Evolutionary conservation across 192 early-diverging fungal species (phyloP), one percentile per base, ranked within the genome.

Genomic region (Allomyces javanicus): DNA sequence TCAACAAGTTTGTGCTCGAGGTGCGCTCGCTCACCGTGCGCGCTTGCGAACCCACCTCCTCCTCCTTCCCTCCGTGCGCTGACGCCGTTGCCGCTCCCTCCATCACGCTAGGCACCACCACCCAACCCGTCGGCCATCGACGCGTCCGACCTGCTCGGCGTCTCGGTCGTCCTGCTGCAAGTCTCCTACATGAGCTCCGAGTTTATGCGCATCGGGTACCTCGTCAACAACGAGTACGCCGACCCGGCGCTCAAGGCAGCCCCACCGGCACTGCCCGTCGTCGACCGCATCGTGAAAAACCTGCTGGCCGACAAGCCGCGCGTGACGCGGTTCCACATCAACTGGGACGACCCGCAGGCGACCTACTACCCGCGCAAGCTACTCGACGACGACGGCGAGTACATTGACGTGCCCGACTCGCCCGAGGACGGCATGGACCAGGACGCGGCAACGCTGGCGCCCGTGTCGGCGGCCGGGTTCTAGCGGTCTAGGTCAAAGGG

Each of bases 141-240:
- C 24, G 74, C 83, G 64, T 79, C 82, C 58, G 92, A 96, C 65
- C 72, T 93, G 43, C 69, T 96, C 43, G 93, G 89, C 40, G 88
- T 96, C 22, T 92, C 92, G 9, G 92, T 94, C 17, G 84, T 99
- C 25, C 73, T 97, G 62, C 80, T 99, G 40, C 85, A 87, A 66
- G 94, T 92, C 71, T 86, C 85, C 11, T 99, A 97, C 74, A 81
- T 83, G 69, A 85, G 85, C 62, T 85, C 86, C 70, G 92, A 94
- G 77, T 99, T 97, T 79, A 90, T 96, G 64, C 85, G 93, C 69
- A 90, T 99, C 63, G 96, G 94, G 17, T 99, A 99, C 77, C 96
- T 94, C 70, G 92, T 99, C 62, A 92, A 99, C 79, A 96, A 94
- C 75, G 89, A 94, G 64, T 99, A 97, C 72, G 65, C 70, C 33